Evolutionary conservation across 371 early-diverging fungal species (phyloP).

Genomic region (Synchytrium microbalum): DNA sequence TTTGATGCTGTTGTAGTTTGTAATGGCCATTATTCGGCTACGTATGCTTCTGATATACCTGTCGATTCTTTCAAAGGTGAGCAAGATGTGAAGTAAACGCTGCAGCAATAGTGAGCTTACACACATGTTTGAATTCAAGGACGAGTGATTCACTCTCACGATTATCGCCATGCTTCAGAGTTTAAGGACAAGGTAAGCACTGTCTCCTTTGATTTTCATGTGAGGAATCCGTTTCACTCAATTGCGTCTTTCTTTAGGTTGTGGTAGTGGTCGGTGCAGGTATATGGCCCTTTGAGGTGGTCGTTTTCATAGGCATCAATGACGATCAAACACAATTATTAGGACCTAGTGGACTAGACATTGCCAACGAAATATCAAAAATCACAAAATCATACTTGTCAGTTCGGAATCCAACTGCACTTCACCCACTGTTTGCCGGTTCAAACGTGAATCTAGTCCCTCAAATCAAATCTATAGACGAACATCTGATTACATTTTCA

Average conservation of each 20-base stretch:
- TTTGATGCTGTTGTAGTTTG: not conserved
- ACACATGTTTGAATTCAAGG: too few relatives aligned
- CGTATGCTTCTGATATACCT: not conserved
- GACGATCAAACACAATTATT: not conserved
- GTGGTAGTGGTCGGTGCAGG: not conserved
- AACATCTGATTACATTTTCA: not conserved
- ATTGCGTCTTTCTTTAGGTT: too few relatives aligned
- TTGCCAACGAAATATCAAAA: not conserved
- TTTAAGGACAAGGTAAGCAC: not conserved
- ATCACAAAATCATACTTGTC: not conserved
- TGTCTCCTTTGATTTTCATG: too few relatives aligned
- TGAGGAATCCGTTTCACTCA: too few relatives aligned
- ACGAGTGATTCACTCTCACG: not conserved
- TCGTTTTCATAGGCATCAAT: not conserved
- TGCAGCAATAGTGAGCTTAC: too few relatives aligned
- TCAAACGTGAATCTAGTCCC: not conserved
- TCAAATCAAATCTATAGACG: not conserved
- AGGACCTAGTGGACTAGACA: not conserved
- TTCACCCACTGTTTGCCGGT: not conserved
- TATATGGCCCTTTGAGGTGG: too few relatives aligned
- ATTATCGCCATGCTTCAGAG: not conserved
- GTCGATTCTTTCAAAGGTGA: not conserved
- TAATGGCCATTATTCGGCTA: not conserved
- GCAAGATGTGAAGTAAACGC: not conserved
- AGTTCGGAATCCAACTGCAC: not conserved